Conservation (phyloP, 2,329 filamentous ascomycete species). For the Nigrospora osmanthi region DNA sequence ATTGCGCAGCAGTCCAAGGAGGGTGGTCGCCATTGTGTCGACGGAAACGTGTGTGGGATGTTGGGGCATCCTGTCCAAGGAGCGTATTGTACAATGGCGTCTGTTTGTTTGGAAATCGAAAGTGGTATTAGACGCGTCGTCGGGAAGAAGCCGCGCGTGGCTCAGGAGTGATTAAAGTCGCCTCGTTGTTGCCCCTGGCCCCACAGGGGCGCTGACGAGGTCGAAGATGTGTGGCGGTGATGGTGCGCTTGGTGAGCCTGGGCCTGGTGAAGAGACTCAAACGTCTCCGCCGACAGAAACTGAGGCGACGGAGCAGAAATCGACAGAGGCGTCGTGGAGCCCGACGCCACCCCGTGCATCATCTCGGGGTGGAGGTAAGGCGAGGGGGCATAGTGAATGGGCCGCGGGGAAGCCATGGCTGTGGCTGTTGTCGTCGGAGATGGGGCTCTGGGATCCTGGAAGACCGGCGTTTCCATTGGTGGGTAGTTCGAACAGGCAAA, state of each 20-base stretch:
- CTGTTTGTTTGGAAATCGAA: conserved; percentile 17
- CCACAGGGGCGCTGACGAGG: conserved; percentile 21
- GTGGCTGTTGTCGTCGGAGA: too few relatives aligned
- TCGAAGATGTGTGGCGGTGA: conserved; percentile 25
- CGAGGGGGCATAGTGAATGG: conserved; percentile 31
- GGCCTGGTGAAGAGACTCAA: conserved; percentile 6
- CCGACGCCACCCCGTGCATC: conserved; percentile 21
- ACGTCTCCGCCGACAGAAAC: conserved; percentile 25
- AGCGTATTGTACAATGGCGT: conserved; percentile 26
- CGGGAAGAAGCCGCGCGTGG: conserved; percentile 6
- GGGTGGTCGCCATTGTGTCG: conserved; percentile 26
- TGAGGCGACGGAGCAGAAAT: conserved; percentile 23
- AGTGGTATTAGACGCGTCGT: conserved; percentile 14
- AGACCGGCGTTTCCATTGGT: conserved; percentile 31
- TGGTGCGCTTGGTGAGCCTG: conserved; percentile 11
- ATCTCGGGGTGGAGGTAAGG: conserved; percentile 36
- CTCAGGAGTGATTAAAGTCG: conserved; percentile 9
- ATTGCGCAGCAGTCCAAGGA: conserved; percentile 21
- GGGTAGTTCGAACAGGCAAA: conserved; percentile 32
- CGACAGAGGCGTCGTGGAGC: background rate
- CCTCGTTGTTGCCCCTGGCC: conserved; percentile 28
- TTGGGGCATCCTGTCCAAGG: conserved; percentile 26
- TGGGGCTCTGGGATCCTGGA: conserved; percentile 7
- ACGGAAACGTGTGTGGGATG: conserved; percentile 20
- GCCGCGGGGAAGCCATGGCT: conserved; percentile 19